A percentile compares a stretch with the other conserved stretches of the same genome.
Evolutionary conservation across 2,329 filamentous ascomycete species (phyloP).

Genomic region (Sporothrix curviconia): DNA sequence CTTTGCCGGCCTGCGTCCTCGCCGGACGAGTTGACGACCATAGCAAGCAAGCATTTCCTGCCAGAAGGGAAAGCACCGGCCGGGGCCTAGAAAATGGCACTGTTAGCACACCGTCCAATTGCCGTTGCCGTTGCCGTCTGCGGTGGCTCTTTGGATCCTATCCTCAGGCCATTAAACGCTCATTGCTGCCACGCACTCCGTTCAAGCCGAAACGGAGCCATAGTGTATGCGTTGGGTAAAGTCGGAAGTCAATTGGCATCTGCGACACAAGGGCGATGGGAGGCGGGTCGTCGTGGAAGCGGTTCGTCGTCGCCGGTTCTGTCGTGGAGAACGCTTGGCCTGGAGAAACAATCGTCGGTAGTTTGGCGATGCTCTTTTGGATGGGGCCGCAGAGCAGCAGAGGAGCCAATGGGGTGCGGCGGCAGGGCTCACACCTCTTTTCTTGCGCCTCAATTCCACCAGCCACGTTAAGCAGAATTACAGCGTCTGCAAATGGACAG

Average conservation of each 20-base stretch:
- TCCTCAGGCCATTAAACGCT: no score
- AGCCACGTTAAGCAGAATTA: conserved; percentile 22
- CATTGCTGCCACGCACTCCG: conserved; percentile 51
- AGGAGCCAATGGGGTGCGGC: conserved; percentile 1
- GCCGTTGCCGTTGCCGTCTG: background rate
- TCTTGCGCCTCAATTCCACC: background rate
- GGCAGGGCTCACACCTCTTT: background rate
- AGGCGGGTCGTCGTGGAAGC: background rate
- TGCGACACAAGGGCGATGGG: background rate
- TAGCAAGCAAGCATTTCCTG: conserved; percentile 98
- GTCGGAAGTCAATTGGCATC: background rate
- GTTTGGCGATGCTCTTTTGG: conserved; percentile 9
- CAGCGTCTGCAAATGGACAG: conserved; percentile 18
- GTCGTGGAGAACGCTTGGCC: background rate
- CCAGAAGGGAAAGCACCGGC: conserved; percentile 98
- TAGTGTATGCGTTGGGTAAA: conserved; percentile 27
- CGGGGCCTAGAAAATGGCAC: conserved; percentile 41
- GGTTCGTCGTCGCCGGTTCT: background rate
- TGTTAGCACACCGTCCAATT: background rate
- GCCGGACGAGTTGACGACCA: conserved; percentile 78
- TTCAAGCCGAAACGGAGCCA: conserved; percentile 80
- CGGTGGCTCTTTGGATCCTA: background rate
- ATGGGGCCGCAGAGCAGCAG: background rate
- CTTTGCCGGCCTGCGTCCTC: conserved; percentile 74
- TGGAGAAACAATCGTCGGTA: background rate